Evolutionary conservation across 2,329 filamentous ascomycete genomes (phyloP), one percentile per base, ranked within the genome.

Genomic region (Xylaria arbuscula): DNA sequence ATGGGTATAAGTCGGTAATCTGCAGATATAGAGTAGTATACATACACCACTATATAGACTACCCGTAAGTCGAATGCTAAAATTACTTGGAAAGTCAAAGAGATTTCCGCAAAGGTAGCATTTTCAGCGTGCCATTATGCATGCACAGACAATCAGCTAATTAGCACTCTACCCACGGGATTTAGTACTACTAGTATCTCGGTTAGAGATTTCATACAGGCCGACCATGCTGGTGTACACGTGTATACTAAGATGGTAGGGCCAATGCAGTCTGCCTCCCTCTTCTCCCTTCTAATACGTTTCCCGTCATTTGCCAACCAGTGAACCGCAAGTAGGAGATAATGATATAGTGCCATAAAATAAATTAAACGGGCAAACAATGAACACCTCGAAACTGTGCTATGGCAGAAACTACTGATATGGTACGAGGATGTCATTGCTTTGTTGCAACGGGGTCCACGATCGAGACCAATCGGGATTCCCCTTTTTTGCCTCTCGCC

Each of bases 101-200:
- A 59, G 42, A 8, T 51, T 51, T 17, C 38, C 11, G 8, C 17
- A 22, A 38, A 38, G 32, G 51, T 38, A 22, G 4, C 51, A 55
- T 38, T 38, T 13, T 22, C 19, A 36, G 28, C 17, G 28, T 19
- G 28, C 28, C 17, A 36, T 51, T 4, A 36, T 54, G 28, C 51
- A 57, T 57, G 55, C 55, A 57, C 40, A 38, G 55, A 45, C 32
- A 57, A 57, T 57, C 55, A 57, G 59, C 59, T 62, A 62, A 62
- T 62, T 62, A 62, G 59, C 59, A 62, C 50, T 45, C 17, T 32
- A 32, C 36, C 28, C 10, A 19, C 51, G 58, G 22, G 9, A 28
- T 24, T 19, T 22, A 13, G 36, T 38, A 38, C 28, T 38, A 38
- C 36, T 28, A 38, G 9, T 50, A 62, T 42, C 48, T 54, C 36